Evolutionary conservation across 441 rosid species (phyloP).

Genomic region (California macrophylla): DNA sequence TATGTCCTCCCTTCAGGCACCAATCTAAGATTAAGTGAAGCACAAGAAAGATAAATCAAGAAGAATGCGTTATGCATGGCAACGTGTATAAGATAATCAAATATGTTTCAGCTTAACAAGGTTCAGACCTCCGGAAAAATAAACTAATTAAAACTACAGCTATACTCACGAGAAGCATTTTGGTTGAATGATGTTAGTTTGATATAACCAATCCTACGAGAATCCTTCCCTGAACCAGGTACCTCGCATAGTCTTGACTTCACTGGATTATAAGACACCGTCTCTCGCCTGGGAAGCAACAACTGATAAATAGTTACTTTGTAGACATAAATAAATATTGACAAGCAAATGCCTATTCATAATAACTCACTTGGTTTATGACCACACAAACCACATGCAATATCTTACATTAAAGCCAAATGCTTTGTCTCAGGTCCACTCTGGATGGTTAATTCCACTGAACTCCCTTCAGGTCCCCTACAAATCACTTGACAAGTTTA

Average conservation of each 20-base stretch:
- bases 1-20: background rate
- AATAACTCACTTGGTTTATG: background rate
- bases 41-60: background rate
- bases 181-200: conserved; percentile 74
- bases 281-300: conserved; percentile 55
- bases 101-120: background rate
- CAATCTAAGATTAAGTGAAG: background rate
- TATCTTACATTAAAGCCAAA: conserved; percentile 53
- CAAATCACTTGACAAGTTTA: conserved; percentile 8
- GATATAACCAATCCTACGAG: conserved; percentile 75
- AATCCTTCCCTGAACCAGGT: conserved; percentile 57
- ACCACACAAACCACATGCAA: background rate
- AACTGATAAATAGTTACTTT: background rate
- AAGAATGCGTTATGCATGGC: background rate
- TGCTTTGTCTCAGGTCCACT: conserved; percentile 68
- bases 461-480: conserved; percentile 94
- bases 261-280: conserved; percentile 75
- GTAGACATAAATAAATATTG: background rate
- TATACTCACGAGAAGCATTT: conserved; percentile 67
- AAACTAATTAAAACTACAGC: conserved; percentile 7
- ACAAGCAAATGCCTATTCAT: background rate
- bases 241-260: conserved; percentile 73
- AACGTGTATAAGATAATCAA: background rate
- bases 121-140: background rate
- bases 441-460: conserved; percentile 59